Percentiles rank a stretch among this genome's conserved stretches.
Conservation (phyloP, 192 early-diverging fungal species). For the Gryganskiella cystojenkinii region DNA sequence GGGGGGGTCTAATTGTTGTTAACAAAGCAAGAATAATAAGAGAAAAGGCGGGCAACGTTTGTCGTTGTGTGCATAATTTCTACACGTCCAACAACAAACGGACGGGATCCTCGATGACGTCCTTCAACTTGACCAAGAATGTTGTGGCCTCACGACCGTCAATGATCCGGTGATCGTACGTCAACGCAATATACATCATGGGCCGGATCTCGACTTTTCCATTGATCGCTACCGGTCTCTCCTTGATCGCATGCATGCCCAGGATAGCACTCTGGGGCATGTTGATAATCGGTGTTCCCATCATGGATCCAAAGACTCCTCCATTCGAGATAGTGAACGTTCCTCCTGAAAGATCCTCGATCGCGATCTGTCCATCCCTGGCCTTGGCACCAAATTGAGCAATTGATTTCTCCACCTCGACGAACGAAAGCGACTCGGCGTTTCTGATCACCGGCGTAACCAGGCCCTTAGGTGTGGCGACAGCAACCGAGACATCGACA, state of each 20-base stretch:
- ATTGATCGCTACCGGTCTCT: conserved; percentile 93
- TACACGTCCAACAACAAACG: conserved; percentile 92
- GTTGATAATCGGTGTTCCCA: conserved; percentile 99
- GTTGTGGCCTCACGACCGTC: conserved; percentile 99
- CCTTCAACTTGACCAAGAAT: conserved; percentile 98
- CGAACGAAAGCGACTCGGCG: conserved; percentile 83
- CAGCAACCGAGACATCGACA: conserved; percentile 94
- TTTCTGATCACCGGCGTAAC: conserved; percentile 98
- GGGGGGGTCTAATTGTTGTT: no score
- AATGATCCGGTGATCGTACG: conserved; percentile 99
- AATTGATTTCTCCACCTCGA: conserved; percentile 93
- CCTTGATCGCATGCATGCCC: conserved; percentile 99
- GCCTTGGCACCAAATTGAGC: conserved; percentile 90
- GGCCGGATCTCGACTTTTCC: conserved; percentile 92
- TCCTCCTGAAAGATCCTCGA: conserved; percentile 98
- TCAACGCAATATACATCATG: conserved; percentile 98
- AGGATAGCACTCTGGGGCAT: conserved; percentile 96
- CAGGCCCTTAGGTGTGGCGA: conserved; percentile 99
- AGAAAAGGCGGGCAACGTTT: no score
- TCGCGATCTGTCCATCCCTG: conserved; percentile 92
- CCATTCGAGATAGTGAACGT: conserved; percentile 99
- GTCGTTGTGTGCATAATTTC: no score
- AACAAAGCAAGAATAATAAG: no score
- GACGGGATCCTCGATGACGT: conserved; percentile 95
- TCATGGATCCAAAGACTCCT: conserved; percentile 97